These are phyloP conservation scores for Saccharomycopsis sp. DNA, from an alignment of 805 yeast genomes.

Conservation along the genomic window DNA sequence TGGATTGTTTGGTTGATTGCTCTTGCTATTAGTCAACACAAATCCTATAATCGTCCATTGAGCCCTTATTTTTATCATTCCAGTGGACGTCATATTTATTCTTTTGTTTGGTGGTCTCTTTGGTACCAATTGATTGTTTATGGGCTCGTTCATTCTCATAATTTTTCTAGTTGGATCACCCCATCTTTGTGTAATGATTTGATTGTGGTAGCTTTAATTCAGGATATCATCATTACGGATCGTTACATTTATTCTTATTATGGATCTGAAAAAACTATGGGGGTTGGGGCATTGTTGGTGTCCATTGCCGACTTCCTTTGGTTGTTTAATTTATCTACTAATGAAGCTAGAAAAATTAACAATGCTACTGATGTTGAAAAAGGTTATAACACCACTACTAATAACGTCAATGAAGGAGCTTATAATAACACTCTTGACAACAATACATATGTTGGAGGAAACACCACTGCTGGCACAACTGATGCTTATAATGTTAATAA, in stretches of 20 bases:
- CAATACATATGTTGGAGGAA: background rate
- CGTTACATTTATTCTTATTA: background rate
- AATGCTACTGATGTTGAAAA: background rate
- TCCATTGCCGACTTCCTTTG: conserved; percentile 1
- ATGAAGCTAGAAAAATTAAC: background rate
- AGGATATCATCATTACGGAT: conserved; percentile 3
- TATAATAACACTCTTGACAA: background rate
- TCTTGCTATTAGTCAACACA: conserved; percentile 2
- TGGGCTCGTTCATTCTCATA: background rate
- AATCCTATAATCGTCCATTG: background rate
- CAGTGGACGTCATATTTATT: background rate
- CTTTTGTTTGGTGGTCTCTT: conserved; percentile 6
- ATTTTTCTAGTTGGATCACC: background rate
- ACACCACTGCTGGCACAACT: background rate
- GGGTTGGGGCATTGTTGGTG: conserved; percentile 1
- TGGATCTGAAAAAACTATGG: conserved; percentile 1
- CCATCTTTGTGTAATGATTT: background rate
- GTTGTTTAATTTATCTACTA: background rate
- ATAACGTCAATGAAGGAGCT: background rate
- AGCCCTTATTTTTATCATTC: conserved; percentile 1
- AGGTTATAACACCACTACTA: background rate
- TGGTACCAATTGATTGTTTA: background rate
- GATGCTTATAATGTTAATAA: background rate
- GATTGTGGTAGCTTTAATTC: conserved; percentile 3
- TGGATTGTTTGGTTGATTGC: conserved; percentile 5